Conservation (phyloP, 495 filamentous ascomycete species). For the Penicillium salamii region DNA sequence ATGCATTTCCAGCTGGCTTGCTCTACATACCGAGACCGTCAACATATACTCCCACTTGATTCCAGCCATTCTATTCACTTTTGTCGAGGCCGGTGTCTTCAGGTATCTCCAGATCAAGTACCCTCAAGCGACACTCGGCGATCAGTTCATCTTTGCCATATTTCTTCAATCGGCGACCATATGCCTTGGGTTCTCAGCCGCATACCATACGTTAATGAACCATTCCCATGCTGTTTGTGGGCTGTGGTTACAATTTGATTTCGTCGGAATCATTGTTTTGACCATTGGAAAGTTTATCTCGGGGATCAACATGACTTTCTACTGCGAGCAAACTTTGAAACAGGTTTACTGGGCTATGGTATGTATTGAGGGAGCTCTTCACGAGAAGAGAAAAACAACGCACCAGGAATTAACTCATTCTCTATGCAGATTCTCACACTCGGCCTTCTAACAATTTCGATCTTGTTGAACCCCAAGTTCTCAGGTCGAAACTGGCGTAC, state of each 20-base stretch:
- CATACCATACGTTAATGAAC: slow-evolving; percentile 28
- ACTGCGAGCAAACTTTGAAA: slow-evolving; percentile 18
- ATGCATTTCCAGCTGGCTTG: slow-evolving; percentile 26
- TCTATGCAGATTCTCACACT: slow-evolving; percentile 15
- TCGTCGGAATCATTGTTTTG: slow-evolving; percentile 20
- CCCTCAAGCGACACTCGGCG: slow-evolving; percentile 13
- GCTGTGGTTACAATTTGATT: slow-evolving; percentile 26
- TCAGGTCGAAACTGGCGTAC: slow-evolving; percentile 41
- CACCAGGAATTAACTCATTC: background rate
- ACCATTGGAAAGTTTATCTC: slow-evolving; percentile 26
- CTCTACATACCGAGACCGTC: slow-evolving; percentile 36
- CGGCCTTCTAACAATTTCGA: slow-evolving; percentile 34
- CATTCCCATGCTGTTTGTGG: slow-evolving; percentile 23
- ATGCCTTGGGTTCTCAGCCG: slow-evolving; percentile 24
- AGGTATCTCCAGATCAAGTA: slow-evolving; percentile 22
- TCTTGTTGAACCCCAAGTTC: slow-evolving; percentile 37
- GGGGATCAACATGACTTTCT: slow-evolving; percentile 29
- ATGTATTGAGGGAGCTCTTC: background rate
- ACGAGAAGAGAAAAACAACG: no score
- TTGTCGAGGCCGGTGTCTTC: slow-evolving; percentile 17
- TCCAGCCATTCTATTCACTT: slow-evolving; percentile 19
- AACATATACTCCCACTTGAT: slow-evolving; percentile 36
- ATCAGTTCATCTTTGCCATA: slow-evolving; percentile 25
- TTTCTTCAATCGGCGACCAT: slow-evolving; percentile 25
- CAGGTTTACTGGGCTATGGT: slow-evolving; percentile 27